Percentiles rank a stretch among this genome's conserved stretches.
phyloP scores from a whole-genome alignment of 345 rosid species.

The Gossypium mustelinum region DNA sequence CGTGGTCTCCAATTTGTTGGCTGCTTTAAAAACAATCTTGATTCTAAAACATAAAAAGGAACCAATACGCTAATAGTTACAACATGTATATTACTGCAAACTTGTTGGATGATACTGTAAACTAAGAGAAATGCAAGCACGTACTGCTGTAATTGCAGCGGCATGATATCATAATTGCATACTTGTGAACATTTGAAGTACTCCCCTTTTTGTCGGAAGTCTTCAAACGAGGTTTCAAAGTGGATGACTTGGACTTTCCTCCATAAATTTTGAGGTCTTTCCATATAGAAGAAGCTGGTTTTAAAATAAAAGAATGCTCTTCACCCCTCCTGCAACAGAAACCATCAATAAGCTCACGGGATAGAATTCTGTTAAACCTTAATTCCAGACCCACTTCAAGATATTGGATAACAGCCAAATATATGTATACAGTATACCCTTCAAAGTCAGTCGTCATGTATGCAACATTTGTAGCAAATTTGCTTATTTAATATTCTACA shows the following conservation, averaged over 20 bases:
- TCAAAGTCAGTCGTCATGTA: neutral
- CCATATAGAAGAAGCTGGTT: constrained; percentile 60
- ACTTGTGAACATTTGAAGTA: constrained; percentile 44
- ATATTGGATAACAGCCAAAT: constrained; percentile 1
- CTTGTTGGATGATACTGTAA: constrained; percentile 4
- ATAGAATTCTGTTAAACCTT: neutral
- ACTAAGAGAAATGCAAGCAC: constrained; percentile 20
- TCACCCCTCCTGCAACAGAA: constrained; percentile 80
- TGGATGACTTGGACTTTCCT: constrained; percentile 43
- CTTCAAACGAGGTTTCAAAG: constrained; percentile 40
- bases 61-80: constrained; percentile 12
- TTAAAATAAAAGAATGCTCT: constrained; percentile 92
- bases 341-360: constrained; percentile 17
- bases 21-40: constrained; percentile 86
- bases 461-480: neutral
- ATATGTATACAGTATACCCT: neutral
- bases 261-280: constrained; percentile 48
- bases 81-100: constrained; percentile 16
- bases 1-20: constrained; percentile 83
- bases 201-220: constrained; percentile 44
- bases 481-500: neutral
- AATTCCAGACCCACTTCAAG: constrained; percentile 1
- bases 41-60: constrained; percentile 44
- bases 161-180: constrained; percentile 87
- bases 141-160: constrained; percentile 88